phyloP scores from a whole-genome alignment of 2,329 filamentous ascomycete genomes.

The Chaetomium strumarium region DNA sequence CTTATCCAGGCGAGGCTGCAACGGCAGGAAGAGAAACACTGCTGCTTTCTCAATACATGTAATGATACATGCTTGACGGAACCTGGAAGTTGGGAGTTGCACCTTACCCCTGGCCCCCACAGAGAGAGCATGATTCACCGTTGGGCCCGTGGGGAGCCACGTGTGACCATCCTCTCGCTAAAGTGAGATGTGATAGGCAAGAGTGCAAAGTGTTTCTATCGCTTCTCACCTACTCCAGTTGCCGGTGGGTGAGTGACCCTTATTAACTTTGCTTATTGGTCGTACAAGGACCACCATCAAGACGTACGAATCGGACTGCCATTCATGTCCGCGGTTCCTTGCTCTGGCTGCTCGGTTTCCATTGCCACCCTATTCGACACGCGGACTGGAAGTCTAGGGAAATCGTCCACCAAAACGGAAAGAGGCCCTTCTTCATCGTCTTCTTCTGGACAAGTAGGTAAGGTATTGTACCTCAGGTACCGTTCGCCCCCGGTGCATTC shows the following conservation, averaged over 20 bases:
- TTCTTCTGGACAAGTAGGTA: no score
- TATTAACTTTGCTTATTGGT: slow-evolving; percentile 5
- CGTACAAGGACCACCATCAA: neutral
- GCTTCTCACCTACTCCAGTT: neutral
- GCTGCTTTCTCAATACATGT: neutral
- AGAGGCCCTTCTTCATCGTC: no score
- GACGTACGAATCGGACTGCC: no score
- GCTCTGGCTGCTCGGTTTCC: no score
- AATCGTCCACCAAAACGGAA: no score
- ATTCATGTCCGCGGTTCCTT: no score
- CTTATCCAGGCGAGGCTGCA: neutral
- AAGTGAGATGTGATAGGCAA: neutral
- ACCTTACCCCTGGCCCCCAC: slow-evolving; percentile 15
- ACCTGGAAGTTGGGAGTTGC: neutral
- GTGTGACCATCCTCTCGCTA: slow-evolving; percentile 3
- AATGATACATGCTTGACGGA: neutral
- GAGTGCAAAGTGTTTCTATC: neutral
- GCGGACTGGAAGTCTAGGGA: no score
- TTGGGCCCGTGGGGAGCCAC: slow-evolving; percentile 11
- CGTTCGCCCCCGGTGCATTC: no score
- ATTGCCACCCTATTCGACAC: no score
- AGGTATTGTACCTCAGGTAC: no score
- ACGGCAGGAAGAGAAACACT: neutral
- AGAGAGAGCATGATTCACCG: slow-evolving; percentile 5
- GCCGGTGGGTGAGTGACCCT: neutral